Conservation (phyloP, 352 stramenopile genomes). For the Phytophthora cryptogea region DNA sequence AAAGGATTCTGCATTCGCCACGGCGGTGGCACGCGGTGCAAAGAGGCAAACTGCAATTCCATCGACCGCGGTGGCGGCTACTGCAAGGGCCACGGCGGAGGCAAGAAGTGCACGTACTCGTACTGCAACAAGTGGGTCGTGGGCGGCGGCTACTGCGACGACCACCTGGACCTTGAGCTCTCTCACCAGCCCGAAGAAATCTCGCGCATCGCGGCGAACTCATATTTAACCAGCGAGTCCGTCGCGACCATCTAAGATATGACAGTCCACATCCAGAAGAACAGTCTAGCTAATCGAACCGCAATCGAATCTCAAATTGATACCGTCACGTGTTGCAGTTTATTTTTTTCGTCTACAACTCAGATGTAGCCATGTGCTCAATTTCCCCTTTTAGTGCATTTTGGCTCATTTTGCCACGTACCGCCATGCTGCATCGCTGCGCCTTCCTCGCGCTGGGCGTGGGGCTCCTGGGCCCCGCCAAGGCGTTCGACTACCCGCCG, state of each 20-base stretch:
- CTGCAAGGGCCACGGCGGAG: constrained; percentile 84
- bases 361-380: constrained; percentile 14
- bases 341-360: not conserved
- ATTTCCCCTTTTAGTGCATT: constrained; percentile 9
- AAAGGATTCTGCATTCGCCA: constrained; percentile 85
- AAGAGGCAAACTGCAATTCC: constrained; percentile 58
- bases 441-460: constrained; percentile 14
- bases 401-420: constrained; percentile 25
- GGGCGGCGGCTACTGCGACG: constrained; percentile 70
- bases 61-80: constrained; percentile 82
- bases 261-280: not conserved
- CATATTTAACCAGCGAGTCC: constrained; percentile 76
- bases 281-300: not conserved
- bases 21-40: constrained; percentile 78
- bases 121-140: constrained; percentile 86
- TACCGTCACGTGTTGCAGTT: not conserved
- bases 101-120: constrained; percentile 73
- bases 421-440: constrained; percentile 14
- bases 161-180: constrained; percentile 71
- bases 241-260: constrained; percentile 56
- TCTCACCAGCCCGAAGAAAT: constrained; percentile 61
- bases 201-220: constrained; percentile 53
- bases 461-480: constrained; percentile 3
- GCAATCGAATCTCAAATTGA: not conserved
- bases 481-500: constrained; percentile 5